These are phyloP conservation scores for Plantago rigida DNA, from an alignment of 305 asterid species.

Conservation along the genomic window DNA sequence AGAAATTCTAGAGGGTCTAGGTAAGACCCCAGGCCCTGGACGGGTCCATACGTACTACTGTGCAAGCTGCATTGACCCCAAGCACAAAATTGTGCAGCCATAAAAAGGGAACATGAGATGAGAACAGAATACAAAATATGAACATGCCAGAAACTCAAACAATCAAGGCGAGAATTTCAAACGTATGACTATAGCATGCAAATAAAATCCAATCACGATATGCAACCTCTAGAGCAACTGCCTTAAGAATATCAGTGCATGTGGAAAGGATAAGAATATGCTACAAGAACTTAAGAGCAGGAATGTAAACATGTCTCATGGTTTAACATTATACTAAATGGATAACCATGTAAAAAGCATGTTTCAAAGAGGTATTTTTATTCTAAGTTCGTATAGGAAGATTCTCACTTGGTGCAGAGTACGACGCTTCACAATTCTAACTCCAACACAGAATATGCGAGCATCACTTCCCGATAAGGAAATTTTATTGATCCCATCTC, in stretches of 20 bases:
- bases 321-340: conserved; percentile 2
- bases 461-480: conserved; percentile 75
- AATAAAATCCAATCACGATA: background rate
- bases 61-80: no score
- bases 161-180: no score
- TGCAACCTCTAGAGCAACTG: background rate
- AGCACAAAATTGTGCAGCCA: no score
- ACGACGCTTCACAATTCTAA: conserved; percentile 84
- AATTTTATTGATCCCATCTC: conserved; percentile 89
- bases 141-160: background rate
- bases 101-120: background rate
- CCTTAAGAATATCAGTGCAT: background rate
- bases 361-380: no score
- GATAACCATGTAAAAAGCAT: no score
- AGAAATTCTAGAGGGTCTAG: conserved; percentile 15
- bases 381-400: background rate
- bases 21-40: no score
- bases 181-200: background rate
- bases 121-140: background rate
- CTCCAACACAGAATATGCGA: conserved; percentile 85
- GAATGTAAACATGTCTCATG: background rate
- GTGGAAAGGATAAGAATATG: no score
- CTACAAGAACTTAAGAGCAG: no score
- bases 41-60: no score
- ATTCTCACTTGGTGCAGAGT: conserved; percentile 63